Base-by-base conservation (phyloP, 1,139 yeast genomes). In the Petasospora fabianii region DNA sequence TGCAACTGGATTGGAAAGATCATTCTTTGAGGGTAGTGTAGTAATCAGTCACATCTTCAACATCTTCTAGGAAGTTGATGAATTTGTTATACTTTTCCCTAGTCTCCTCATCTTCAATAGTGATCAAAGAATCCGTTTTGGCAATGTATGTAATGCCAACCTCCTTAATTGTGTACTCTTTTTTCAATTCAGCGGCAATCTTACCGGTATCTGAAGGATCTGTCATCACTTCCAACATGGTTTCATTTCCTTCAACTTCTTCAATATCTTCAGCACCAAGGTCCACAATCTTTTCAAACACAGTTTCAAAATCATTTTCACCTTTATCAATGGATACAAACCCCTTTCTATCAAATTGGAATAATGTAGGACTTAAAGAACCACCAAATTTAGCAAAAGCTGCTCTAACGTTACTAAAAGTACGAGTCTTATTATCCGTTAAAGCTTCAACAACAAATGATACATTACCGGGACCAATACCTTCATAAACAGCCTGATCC, bases 401-500 rank as follows among this genome's bases (percentile, higher is more conserved):
- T 11, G 85, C 77, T 53, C 92, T 78, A 6, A 92, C 82, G 39
- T 73, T 69, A 19, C 85, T 81, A 21, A 88, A 75, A 0, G 97
- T 82, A 39, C 97, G 68, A 41, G 84, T 80, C 60, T 84, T 86
- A 61, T 87, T 92, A 60, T 90, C 97, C 0, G 97, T 90, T 38
- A 80, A 68, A 0, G 95, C 90, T 54, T 86, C 96, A 17, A 88
- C 76, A 5, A 92, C 75, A 38, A 88, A 69, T 0, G 96, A 87
- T 4, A 85, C 86, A 1, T 96, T 96, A 3, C 90, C 95, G 0
- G 97, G 96, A 0, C 94, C 97, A 62, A 88, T 69, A 18, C 92
- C 96, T 59, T 92, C 98, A 61, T 90, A 92, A 2, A 47, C 40
- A 24, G 74, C 77, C 13, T 70, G 61, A 35, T 74, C 80, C 19